These are phyloP conservation scores for Scheffersomyces parashehatae DNA, from an alignment of 1,139 yeast genomes.

Conservation along the genomic window DNA sequence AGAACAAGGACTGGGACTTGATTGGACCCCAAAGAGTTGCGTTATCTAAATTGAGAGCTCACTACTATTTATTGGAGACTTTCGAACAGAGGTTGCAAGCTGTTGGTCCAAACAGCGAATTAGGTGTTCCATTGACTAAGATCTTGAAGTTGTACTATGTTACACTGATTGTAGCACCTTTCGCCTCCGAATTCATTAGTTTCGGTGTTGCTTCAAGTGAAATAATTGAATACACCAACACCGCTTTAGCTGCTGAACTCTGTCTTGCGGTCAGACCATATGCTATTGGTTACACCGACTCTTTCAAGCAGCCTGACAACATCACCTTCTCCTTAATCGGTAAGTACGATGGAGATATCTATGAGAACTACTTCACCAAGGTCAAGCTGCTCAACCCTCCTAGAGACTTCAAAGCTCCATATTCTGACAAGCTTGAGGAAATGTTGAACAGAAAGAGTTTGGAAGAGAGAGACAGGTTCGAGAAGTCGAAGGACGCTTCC, in stretches of 20 bases:
- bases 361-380: slow-evolving; percentile 45
- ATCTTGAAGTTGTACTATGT: slow-evolving; percentile 24
- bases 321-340: slow-evolving; percentile 46
- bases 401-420: slow-evolving; percentile 38
- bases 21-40: slow-evolving; percentile 26
- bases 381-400: slow-evolving; percentile 43
- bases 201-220: slow-evolving; percentile 34
- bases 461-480: slow-evolving; percentile 44
- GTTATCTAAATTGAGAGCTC: slow-evolving; percentile 25
- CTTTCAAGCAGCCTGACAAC: slow-evolving; percentile 49
- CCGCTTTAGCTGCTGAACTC: slow-evolving; percentile 33
- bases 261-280: slow-evolving; percentile 45
- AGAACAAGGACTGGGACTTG: slow-evolving; percentile 36
- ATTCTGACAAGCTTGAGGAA: slow-evolving; percentile 32
- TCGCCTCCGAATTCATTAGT: slow-evolving; percentile 43
- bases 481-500: slow-evolving; percentile 31
- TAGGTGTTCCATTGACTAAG: slow-evolving; percentile 21
- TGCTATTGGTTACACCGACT: slow-evolving; percentile 46
- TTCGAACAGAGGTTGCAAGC: slow-evolving; percentile 17
- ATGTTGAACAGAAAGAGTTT: slow-evolving; percentile 41
- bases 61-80: slow-evolving; percentile 25
- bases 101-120: slow-evolving; percentile 13
- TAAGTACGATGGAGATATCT: slow-evolving; percentile 46
- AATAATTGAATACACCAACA: slow-evolving; percentile 33
- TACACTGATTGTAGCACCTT: slow-evolving; percentile 34